phyloP scores from a whole-genome alignment of 1,284 basidiomycete species.

The Rhodotorula sp. region DNA sequence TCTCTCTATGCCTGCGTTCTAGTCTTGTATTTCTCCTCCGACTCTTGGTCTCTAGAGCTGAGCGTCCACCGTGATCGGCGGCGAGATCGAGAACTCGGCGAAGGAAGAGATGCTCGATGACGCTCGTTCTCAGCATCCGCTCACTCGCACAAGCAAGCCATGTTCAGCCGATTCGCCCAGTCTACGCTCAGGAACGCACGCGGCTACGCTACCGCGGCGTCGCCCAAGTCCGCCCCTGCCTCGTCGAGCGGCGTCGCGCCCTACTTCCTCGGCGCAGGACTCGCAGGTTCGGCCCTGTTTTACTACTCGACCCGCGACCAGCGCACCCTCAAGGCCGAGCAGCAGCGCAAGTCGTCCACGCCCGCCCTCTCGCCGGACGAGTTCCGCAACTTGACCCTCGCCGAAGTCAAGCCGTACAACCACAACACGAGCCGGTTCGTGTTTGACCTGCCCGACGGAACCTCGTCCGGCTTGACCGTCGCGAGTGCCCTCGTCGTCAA shows the following conservation, averaged over 20 bases:
- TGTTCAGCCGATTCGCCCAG: constrained; percentile 14
- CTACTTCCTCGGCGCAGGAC: constrained; percentile 34
- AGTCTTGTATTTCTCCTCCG: too few relatives aligned
- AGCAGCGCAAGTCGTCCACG: constrained; percentile 1
- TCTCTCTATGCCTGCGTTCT: too few relatives aligned
- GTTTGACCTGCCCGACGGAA: constrained; percentile 79
- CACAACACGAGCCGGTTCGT: constrained; percentile 84
- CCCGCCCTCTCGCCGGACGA: constrained; percentile 29
- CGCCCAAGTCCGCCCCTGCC: not conserved
- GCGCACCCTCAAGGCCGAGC: constrained; percentile 8
- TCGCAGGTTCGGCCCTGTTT: constrained; percentile 34
- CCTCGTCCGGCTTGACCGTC: constrained; percentile 73
- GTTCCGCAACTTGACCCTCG: constrained; percentile 69
- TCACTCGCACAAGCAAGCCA: not conserved
- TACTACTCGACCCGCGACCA: constrained; percentile 32
- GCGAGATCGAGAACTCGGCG: not conserved
- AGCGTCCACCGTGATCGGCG: not conserved
- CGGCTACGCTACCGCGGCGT: constrained; percentile 24
- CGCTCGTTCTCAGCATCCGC: too few relatives aligned
- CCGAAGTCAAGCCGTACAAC: constrained; percentile 76
- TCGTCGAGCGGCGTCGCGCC: constrained; percentile 22
- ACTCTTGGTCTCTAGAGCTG: not conserved
- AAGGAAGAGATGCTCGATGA: too few relatives aligned
- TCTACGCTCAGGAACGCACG: constrained; percentile 1
- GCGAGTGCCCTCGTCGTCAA: constrained; percentile 58